phyloP scores from a whole-genome alignment of 495 filamentous ascomycete genomes.

The Glonium stellatum region DNA sequence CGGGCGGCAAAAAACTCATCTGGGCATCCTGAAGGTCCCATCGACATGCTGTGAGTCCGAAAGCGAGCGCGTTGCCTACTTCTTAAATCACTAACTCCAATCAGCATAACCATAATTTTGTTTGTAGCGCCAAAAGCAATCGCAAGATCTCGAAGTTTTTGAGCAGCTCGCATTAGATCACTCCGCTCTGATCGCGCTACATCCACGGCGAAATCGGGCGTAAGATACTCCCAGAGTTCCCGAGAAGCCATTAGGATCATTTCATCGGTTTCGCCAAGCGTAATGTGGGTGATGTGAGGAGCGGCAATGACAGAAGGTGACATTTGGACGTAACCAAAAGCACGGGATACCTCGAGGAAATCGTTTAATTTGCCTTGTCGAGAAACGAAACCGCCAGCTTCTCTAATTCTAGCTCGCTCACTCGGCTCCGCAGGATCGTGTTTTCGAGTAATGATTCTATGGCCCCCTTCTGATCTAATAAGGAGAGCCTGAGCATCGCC shows the following conservation, averaged over 20 bases:
- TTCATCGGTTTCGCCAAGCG: slow-evolving; percentile 83
- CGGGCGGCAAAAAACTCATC: slow-evolving; percentile 59
- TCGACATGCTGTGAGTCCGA: slow-evolving; percentile 69
- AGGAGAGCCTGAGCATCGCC: slow-evolving; percentile 93
- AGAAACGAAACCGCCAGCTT: slow-evolving; percentile 92
- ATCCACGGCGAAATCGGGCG: slow-evolving; percentile 83
- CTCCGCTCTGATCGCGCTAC: slow-evolving; percentile 73
- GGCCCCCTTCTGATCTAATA: slow-evolving; percentile 74
- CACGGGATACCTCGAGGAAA: slow-evolving; percentile 78
- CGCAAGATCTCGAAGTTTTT: slow-evolving; percentile 89
- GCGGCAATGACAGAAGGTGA: slow-evolving; percentile 92
- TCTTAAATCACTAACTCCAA: slow-evolving; percentile 84
- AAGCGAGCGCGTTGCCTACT: slow-evolving; percentile 66
- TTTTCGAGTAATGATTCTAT: slow-evolving; percentile 75
- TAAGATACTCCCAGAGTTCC: slow-evolving; percentile 91
- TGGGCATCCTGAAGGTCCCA: slow-evolving; percentile 62
- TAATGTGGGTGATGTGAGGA: slow-evolving; percentile 71
- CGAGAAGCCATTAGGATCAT: slow-evolving; percentile 85
- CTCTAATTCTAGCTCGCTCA: slow-evolving; percentile 83
- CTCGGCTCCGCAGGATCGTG: slow-evolving; percentile 81
- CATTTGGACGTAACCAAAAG: slow-evolving; percentile 87
- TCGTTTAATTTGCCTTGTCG: slow-evolving; percentile 92
- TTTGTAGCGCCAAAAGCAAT: slow-evolving; percentile 87
- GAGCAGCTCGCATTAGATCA: slow-evolving; percentile 93
- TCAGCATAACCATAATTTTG: slow-evolving; percentile 98